Evolutionary conservation across 805 yeast genomes (phyloP), one percentile per base, ranked within the genome.

Genomic region (Brettanomyces nanus): DNA sequence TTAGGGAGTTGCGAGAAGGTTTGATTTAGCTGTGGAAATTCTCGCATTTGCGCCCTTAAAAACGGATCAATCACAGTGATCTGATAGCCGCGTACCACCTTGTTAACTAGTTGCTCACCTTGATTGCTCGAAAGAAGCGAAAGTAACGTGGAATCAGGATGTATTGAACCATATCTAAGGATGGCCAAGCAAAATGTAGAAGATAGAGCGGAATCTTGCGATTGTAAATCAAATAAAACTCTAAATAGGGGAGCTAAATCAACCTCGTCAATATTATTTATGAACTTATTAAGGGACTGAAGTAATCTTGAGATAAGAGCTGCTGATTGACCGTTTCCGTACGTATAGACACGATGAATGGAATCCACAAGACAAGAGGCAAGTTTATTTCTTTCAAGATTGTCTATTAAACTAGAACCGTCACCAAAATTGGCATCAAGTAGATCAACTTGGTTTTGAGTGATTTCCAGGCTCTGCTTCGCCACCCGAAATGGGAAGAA

Each of bases 401-500:
- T 21, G n/a, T 30, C 32, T 7, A 5, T 7, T 5, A 6, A 15
- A n/a, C 31, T 13, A n/a, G 27, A 17, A 22, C 10, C 25, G 11
- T 14, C 19, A 13, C n/a, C 28, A n/a, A 34, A 17, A 22, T 11
- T 23, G 11, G 26, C 19, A 13, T 19, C 28, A 13, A 25, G 13
- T 18, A 19, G 18, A 17, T 28, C 28, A 7, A 51, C 28, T 29
- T 46, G 47, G 5, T 42, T 13, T 4, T 36, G 23, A n/a, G 43
- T 35, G 17, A 15, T 4, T 5, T 38, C 19, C 19, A 27, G 10
- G n/a, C 19, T 26, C 31, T 48, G 54, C n/a, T 32, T 11, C 1
- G 28, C 27, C 2, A 47, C 45, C 15, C 45, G 22, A 38, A 44
- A 41, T 7, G 42, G 41, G 42, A 49, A 58, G 38, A 61, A 66